These are phyloP conservation scores for Nitzschia inconspicua DNA, from an alignment of 108 stramenopile species.

Conservation along the genomic window DNA sequence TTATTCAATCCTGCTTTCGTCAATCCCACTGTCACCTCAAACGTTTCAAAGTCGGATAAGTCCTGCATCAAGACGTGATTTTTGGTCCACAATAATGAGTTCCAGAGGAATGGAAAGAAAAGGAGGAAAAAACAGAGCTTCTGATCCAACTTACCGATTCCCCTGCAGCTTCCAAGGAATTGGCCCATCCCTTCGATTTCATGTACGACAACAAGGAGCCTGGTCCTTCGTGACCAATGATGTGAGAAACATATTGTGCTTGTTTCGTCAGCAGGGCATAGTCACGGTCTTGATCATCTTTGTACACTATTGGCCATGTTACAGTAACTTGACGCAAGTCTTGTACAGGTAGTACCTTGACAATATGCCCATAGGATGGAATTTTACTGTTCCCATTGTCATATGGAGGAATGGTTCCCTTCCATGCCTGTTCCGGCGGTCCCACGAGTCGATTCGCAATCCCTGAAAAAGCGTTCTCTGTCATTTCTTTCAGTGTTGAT, in stretches of 20 bases:
- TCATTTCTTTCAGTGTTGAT: constrained; percentile 67
- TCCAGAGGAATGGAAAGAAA: too few species aligned
- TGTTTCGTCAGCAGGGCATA: constrained; percentile 54
- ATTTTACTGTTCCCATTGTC: constrained; percentile 39
- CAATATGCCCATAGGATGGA: constrained; percentile 50
- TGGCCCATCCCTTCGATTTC: constrained; percentile 78
- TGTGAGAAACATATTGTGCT: constrained; percentile 64
- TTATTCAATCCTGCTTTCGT: constrained; percentile 68
- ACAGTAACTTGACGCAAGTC: constrained; percentile 76
- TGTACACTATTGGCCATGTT: constrained; percentile 73
- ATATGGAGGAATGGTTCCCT: constrained; percentile 50
- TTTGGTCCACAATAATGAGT: too few species aligned
- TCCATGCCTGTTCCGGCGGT: constrained; percentile 70
- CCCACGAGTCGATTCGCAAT: constrained; percentile 63
- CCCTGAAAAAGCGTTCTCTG: constrained; percentile 59
- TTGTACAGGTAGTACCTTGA: constrained; percentile 79
- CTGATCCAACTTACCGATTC: too few species aligned
- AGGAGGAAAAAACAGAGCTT: too few species aligned
- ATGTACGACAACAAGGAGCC: constrained; percentile 80
- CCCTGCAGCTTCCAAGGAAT: constrained; percentile 52
- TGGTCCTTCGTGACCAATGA: constrained; percentile 88
- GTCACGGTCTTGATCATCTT: constrained; percentile 44
- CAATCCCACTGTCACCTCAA: constrained; percentile 76
- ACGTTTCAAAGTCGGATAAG: constrained; percentile 72
- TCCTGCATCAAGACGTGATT: too few species aligned